These are phyloP conservation scores for Colletotrichum gloeosporioides DNA, from an alignment of 2,329 filamentous ascomycete genomes.

Conservation along the genomic window DNA sequence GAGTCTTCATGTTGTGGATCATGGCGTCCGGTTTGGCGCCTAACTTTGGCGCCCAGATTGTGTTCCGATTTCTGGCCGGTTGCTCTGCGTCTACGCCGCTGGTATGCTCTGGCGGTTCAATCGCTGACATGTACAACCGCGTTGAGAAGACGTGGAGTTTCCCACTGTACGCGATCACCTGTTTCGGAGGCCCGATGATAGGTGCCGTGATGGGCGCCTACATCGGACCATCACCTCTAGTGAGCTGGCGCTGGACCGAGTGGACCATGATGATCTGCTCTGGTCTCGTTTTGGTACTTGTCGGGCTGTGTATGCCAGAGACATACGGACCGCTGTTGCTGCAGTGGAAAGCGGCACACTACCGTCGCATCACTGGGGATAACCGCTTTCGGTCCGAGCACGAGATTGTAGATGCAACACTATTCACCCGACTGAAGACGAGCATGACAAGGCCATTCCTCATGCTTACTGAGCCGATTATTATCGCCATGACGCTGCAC, in stretches of 20 bases:
- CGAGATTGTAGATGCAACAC: slow-evolving; percentile 56
- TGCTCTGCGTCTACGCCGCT: slow-evolving; percentile 51
- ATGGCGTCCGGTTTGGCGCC: slow-evolving; percentile 48
- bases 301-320: slow-evolving; percentile 68
- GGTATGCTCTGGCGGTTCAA: slow-evolving; percentile 45
- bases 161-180: slow-evolving; percentile 51
- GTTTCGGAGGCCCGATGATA: slow-evolving; percentile 46
- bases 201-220: slow-evolving; percentile 61
- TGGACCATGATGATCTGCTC: slow-evolving; percentile 71
- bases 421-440: slow-evolving; percentile 57
- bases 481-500: slow-evolving; percentile 52
- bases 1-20: slow-evolving; percentile 48
- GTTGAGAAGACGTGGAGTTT: slow-evolving; percentile 40
- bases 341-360: slow-evolving; percentile 62
- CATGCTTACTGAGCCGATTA: slow-evolving; percentile 42
- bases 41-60: slow-evolving; percentile 45
- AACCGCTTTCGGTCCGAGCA: slow-evolving; percentile 67
- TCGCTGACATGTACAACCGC: slow-evolving; percentile 43
- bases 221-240: slow-evolving; percentile 61
- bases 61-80: slow-evolving; percentile 54
- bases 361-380: slow-evolving; percentile 67
- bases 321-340: slow-evolving; percentile 65
- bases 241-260: slow-evolving; percentile 68
- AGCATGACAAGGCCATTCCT: slow-evolving; percentile 47
- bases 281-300: slow-evolving; percentile 57